Evolutionary conservation across 1,284 basidiomycete species (phyloP).

Genomic region (Boletus calvinii): DNA sequence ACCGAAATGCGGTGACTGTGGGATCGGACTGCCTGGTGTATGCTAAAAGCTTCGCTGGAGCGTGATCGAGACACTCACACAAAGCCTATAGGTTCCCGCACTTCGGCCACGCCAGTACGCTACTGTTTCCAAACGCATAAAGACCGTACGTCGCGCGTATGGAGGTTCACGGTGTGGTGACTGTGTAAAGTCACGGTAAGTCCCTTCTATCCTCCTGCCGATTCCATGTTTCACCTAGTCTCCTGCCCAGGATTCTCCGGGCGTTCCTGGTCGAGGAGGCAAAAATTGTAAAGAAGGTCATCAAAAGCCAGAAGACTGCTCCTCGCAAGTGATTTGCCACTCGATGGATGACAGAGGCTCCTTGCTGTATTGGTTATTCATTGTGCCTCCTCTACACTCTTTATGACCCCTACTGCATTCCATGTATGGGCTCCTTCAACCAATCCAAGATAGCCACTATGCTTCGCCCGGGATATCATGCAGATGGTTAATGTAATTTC

Average conservation of each 20-base stretch:
- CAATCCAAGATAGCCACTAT: conserved; percentile 8
- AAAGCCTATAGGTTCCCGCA: conserved; percentile 68
- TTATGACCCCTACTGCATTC: conserved; percentile 18
- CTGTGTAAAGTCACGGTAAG: conserved; percentile 89
- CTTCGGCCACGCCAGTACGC: conserved; percentile 93
- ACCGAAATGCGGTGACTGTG: conserved; percentile 98
- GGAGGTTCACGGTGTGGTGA: conserved; percentile 93
- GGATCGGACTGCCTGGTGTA: conserved; percentile 88
- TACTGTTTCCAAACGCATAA: conserved; percentile 91
- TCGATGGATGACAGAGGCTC: not conserved
- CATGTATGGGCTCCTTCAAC: conserved; percentile 22
- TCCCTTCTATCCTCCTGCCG: conserved; percentile 15
- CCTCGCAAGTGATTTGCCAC: conserved; percentile 24
- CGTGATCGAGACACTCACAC: conserved; percentile 2
- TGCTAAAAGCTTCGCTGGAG: conserved; percentile 34
- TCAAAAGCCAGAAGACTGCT: conserved; percentile 67
- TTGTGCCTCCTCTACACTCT: conserved; percentile 10
- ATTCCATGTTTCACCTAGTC: not conserved
- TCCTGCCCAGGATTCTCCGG: conserved; percentile 80
- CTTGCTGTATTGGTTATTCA: conserved; percentile 8
- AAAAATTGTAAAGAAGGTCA: conserved; percentile 99
- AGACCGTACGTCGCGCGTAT: conserved; percentile 92
- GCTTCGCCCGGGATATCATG: not conserved
- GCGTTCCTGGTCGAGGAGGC: conserved; percentile 99
- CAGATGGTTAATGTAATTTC: not conserved